Percentiles rank a stretch among this genome's conserved stretches.
Evolutionary conservation across 2,329 filamentous ascomycete species (phyloP).

Genomic region (Apiospora rasikravindrae): DNA sequence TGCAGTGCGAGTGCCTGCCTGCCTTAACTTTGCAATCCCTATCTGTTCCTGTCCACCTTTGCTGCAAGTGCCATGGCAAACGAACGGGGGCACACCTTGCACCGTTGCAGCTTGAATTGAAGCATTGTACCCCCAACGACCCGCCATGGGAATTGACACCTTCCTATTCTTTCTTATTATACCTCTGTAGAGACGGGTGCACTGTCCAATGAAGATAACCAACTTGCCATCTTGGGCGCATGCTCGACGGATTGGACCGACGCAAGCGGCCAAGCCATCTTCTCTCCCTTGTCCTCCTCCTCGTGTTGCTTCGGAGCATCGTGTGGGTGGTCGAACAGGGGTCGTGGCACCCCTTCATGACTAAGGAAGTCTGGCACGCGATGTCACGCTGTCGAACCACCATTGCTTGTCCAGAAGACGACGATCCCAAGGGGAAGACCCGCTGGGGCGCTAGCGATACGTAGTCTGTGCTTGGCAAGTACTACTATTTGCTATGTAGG

Average conservation of each 20-base stretch:
- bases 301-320: neutral
- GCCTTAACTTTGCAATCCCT: neutral
- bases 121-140: neutral
- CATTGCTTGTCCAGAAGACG: neutral
- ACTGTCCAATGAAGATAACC: neutral
- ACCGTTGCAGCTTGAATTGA: neutral
- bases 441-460: neutral
- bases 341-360: neutral
- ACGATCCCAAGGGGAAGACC: slow-evolving; percentile 6
- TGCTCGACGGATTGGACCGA: slow-evolving; percentile 24
- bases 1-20: neutral
- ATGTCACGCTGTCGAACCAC: slow-evolving; percentile 16
- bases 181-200: neutral
- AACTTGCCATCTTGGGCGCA: neutral
- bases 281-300: neutral
- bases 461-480: neutral
- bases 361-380: neutral
- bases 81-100: neutral
- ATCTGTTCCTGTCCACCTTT: neutral
- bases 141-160: neutral
- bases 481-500: neutral
- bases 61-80: neutral
- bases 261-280: neutral
- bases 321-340: neutral
- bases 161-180: neutral